phyloP scores from a whole-genome alignment of 2,329 filamentous ascomycete genomes.

The Botrytis medusae region DNA sequence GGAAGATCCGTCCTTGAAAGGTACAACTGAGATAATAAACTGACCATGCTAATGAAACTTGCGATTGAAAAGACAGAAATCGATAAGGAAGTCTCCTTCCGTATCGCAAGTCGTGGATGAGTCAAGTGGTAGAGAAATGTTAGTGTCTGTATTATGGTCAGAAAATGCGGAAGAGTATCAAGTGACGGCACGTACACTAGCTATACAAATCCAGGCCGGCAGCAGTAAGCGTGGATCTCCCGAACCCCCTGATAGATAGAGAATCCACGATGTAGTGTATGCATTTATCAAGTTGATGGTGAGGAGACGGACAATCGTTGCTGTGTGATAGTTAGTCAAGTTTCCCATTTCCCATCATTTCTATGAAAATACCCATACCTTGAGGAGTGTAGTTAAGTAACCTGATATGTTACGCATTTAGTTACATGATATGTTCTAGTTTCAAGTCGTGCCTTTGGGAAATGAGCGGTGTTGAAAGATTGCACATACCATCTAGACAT shows the following conservation, averaged over 20 bases:
- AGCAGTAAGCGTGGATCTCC: constrained; percentile 69
- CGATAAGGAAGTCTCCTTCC: constrained; percentile 76
- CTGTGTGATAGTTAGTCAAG: constrained; percentile 38
- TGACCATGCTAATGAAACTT: constrained; percentile 73
- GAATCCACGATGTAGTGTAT: constrained; percentile 71
- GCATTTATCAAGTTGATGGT: constrained; percentile 73
- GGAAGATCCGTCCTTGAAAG: constrained; percentile 38
- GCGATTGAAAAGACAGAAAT: constrained; percentile 74
- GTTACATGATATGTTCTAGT: constrained; percentile 10
- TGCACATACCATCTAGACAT: constrained; percentile 73
- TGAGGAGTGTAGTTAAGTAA: constrained; percentile 80
- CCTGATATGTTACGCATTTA: constrained; percentile 47
- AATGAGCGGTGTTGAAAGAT: not conserved
- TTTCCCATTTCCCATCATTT: not conserved
- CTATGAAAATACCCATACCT: constrained; percentile 34
- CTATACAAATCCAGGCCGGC: constrained; percentile 76
- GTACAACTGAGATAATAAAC: constrained; percentile 66
- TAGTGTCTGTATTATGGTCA: constrained; percentile 53
- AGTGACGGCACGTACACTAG: constrained; percentile 54
- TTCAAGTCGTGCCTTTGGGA: not conserved
- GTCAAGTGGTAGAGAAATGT: constrained; percentile 75
- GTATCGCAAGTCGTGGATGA: constrained; percentile 75
- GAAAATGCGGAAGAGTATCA: constrained; percentile 5
- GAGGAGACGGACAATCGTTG: constrained; percentile 75
- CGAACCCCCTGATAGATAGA: constrained; percentile 68